Base-by-base conservation (phyloP, 305 asterid genomes). In the Rubia occidens region DNA sequence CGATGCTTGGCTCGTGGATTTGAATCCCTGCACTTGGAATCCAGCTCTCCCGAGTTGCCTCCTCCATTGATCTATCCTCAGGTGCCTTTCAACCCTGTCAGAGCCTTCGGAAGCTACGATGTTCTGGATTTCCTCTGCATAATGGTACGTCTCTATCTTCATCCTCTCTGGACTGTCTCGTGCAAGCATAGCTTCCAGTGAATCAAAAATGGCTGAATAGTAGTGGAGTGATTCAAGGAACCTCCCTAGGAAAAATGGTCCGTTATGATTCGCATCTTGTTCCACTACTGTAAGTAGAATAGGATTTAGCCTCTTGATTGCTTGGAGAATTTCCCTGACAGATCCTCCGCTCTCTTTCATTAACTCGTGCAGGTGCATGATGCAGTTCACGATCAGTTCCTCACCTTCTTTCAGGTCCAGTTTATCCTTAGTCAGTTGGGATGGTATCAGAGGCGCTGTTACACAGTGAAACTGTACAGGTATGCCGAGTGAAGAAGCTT, bases 251-350 rank as follows among this genome's bases (percentile, higher is more conserved):
- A 85, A 87, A 71, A 84, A 87, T 0, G 90, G 91, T 6, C 88
- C 95, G 21, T 87, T 85, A 69, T 87, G 95, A 76, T 83, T 85
- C 2, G 87, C 89, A 56, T 88, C 95, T 76, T 88, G 91, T 74
- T 88, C 91, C 61, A 86, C 86, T 39, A 88, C 81, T 39, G 84
- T 81, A 7, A 88, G 67, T 6, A 84, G 69, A 4, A 47, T 4
- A 11, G 91, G 91, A 5, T 39, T 55, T 5, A 88, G 78, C 62
- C 76, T 79, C 81, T 83, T 82, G 62, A 88, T 77, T 53, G 87
- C 71, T 61, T 83, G 86, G 8, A 86, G 86, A 58, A 86, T 61
- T 11, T 76, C 66, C 77, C 85, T 86, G 21, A 88, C 71, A 0
- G 89, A 81, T 4, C 86, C 91, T 75, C 87, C 80, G 60, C 89